phyloP scores from a whole-genome alignment of 2,329 filamentous ascomycete genomes.

The Ceratocystis huliohia region DNA sequence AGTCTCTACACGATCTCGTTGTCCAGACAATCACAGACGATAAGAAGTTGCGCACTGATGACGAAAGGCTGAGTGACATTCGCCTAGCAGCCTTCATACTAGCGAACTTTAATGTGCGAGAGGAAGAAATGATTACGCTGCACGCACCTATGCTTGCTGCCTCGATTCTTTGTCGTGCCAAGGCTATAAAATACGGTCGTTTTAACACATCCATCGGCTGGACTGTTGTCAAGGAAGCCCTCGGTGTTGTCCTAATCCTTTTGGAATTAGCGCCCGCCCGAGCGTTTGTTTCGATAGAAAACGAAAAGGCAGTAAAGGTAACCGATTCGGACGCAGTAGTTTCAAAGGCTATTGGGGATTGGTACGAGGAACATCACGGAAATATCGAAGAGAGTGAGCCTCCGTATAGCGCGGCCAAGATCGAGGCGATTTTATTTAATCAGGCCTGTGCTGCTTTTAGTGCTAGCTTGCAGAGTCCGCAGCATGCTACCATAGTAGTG shows the following conservation, averaged over 20 bases:
- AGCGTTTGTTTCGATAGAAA: slow-evolving; percentile 37
- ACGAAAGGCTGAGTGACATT: slow-evolving; percentile 49
- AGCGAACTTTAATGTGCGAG: slow-evolving; percentile 77
- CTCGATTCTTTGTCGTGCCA: slow-evolving; percentile 35
- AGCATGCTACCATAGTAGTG: slow-evolving; percentile 38
- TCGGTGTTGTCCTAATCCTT: slow-evolving; percentile 43
- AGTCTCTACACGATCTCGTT: slow-evolving; percentile 60
- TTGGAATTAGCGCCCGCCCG: slow-evolving; percentile 53
- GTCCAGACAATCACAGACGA: slow-evolving; percentile 37
- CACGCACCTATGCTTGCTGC: slow-evolving; percentile 69
- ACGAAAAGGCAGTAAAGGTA: slow-evolving; percentile 21
- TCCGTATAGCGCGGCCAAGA: slow-evolving; percentile 43
- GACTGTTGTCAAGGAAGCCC: slow-evolving; percentile 30
- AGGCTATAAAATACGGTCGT: slow-evolving; percentile 12
- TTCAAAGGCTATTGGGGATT: slow-evolving; percentile 47
- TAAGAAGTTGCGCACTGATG: slow-evolving; percentile 20
- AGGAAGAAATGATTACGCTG: slow-evolving; percentile 86
- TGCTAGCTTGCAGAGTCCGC: slow-evolving; percentile 33
- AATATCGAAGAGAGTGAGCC: slow-evolving; percentile 49
- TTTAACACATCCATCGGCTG: slow-evolving; percentile 44
- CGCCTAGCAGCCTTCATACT: slow-evolving; percentile 71
- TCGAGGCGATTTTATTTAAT: slow-evolving; percentile 49
- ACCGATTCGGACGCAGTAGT: slow-evolving; percentile 31
- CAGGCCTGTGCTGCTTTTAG: slow-evolving; percentile 38
- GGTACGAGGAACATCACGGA: slow-evolving; percentile 59